These are phyloP conservation scores for Beauveria sp. DNA, from an alignment of 2,329 filamentous ascomycete species.

Conservation along the genomic window DNA sequence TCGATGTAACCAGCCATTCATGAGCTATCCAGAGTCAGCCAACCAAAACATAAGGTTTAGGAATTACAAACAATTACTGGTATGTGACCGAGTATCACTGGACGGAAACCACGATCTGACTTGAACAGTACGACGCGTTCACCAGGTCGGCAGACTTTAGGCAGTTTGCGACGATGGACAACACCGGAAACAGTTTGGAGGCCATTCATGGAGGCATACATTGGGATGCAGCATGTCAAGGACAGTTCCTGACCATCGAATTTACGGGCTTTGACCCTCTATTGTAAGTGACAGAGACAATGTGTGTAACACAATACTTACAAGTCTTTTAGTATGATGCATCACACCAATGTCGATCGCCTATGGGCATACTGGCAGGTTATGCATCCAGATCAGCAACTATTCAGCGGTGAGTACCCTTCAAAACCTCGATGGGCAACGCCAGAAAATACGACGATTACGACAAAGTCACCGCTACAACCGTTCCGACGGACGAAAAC, in stretches of 20 bases:
- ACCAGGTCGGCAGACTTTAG: slow-evolving; percentile 27
- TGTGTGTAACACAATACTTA: neutral
- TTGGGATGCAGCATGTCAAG: slow-evolving; percentile 32
- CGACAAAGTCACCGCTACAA: slow-evolving; percentile 36
- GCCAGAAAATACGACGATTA: slow-evolving; percentile 30
- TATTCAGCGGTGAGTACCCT: slow-evolving; percentile 28
- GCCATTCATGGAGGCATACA: slow-evolving; percentile 35
- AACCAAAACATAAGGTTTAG: slow-evolving; percentile 25
- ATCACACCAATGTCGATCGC: slow-evolving; percentile 54
- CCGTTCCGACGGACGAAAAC: slow-evolving; percentile 39
- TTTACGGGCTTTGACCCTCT: slow-evolving; percentile 38
- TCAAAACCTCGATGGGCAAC: slow-evolving; percentile 33
- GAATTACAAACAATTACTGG: slow-evolving; percentile 33
- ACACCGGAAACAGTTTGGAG: slow-evolving; percentile 33
- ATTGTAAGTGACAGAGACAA: slow-evolving; percentile 26
- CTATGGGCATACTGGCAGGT: slow-evolving; percentile 51
- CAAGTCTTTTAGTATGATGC: slow-evolving; percentile 28
- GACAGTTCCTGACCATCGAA: slow-evolving; percentile 31
- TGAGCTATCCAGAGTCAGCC: slow-evolving; percentile 31
- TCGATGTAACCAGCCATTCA: slow-evolving; percentile 27
- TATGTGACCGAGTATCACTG: slow-evolving; percentile 20
- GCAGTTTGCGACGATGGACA: slow-evolving; percentile 27
- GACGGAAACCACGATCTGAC: neutral
- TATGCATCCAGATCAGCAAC: slow-evolving; percentile 28
- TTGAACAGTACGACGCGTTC: slow-evolving; percentile 33